phyloP scores from a whole-genome alignment of 345 rosid species.

The Passiflora organensis region DNA sequence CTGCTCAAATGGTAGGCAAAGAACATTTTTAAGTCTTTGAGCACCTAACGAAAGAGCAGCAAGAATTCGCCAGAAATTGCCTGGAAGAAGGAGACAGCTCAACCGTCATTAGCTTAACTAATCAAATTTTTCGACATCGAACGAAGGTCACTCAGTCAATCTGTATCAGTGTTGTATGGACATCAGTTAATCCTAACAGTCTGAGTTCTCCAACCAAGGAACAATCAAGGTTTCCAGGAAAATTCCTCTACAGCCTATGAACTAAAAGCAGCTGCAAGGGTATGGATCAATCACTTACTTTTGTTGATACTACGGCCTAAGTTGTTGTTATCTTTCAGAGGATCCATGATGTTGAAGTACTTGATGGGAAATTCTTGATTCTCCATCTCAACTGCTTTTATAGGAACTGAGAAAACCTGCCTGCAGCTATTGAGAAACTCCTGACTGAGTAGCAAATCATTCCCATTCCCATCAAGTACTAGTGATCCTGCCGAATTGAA shows the following conservation, averaged over 20 bases:
- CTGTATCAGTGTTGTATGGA: too few relatives aligned
- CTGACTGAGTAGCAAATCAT: slow-evolving; percentile 52
- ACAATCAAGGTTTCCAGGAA: too few relatives aligned
- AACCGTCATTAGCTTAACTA: neutral
- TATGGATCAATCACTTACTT: slow-evolving; percentile 36
- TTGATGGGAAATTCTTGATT: slow-evolving; percentile 54
- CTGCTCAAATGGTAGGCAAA: slow-evolving; percentile 51
- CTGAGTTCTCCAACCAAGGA: too few relatives aligned
- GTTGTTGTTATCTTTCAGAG: slow-evolving; percentile 74
- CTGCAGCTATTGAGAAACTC: slow-evolving; percentile 59
- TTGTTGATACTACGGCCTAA: slow-evolving; percentile 97
- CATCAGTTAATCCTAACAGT: too few relatives aligned
- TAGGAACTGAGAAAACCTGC: slow-evolving; percentile 52
- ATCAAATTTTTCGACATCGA: too few relatives aligned
- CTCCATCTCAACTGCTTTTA: slow-evolving; percentile 53
- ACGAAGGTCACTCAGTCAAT: too few relatives aligned
- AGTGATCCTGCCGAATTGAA: slow-evolving; percentile 43
- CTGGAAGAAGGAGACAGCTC: slow-evolving; percentile 32
- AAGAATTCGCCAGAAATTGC: slow-evolving; percentile 60
- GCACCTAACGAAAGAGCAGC: slow-evolving; percentile 61
- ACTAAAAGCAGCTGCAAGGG: slow-evolving; percentile 4
- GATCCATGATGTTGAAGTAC: slow-evolving; percentile 85
- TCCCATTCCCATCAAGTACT: slow-evolving; percentile 52
- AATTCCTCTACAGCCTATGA: too few relatives aligned
- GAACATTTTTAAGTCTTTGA: slow-evolving; percentile 47